A percentile compares a stretch with the other conserved stretches of the same genome.
These are phyloP conservation scores for Candida germanica DNA, from an alignment of 805 yeast species.

Conservation along the genomic window DNA sequence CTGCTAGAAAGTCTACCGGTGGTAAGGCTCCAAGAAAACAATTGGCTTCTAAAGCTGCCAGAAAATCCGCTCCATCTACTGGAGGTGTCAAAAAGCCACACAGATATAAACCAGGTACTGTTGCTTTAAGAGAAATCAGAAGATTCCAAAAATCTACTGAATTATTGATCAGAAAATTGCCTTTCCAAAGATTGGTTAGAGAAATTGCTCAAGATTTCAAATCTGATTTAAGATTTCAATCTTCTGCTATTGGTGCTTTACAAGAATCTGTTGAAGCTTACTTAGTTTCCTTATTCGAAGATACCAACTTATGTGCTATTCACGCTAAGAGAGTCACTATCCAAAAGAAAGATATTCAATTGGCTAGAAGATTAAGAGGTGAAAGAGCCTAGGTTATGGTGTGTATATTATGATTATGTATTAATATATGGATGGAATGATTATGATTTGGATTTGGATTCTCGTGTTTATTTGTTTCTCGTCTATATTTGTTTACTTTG, in stretches of 20 bases:
- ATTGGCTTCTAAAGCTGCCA: constrained; percentile 50
- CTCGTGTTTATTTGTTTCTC: too few species aligned
- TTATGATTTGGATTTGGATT: too few species aligned
- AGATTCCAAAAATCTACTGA: constrained; percentile 50
- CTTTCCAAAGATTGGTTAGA: constrained; percentile 50
- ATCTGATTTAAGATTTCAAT: constrained; percentile 48
- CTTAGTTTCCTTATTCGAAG: constrained; percentile 47
- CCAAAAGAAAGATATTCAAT: constrained; percentile 50
- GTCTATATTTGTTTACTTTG: not conserved
- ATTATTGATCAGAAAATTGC: constrained; percentile 48
- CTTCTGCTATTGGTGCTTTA: constrained; percentile 49
- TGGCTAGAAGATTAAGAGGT: constrained; percentile 52
- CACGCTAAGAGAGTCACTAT: constrained; percentile 52
- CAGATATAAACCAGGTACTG: constrained; percentile 54
- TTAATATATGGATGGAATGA: constrained; percentile 12
- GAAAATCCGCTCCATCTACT: constrained; percentile 49
- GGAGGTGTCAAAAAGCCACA: constrained; percentile 52
- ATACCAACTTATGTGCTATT: constrained; percentile 50
- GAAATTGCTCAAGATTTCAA: constrained; percentile 50
- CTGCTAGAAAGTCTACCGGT: constrained; percentile 51
- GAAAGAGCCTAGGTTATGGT: constrained; percentile 38
- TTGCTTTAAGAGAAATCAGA: constrained; percentile 50
- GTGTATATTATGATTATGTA: constrained; percentile 17
- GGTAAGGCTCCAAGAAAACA: constrained; percentile 53
- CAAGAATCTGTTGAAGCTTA: constrained; percentile 51